Evolutionary conservation across 1,139 yeast genomes (phyloP).

Genomic region (Protomyces inouyei): DNA sequence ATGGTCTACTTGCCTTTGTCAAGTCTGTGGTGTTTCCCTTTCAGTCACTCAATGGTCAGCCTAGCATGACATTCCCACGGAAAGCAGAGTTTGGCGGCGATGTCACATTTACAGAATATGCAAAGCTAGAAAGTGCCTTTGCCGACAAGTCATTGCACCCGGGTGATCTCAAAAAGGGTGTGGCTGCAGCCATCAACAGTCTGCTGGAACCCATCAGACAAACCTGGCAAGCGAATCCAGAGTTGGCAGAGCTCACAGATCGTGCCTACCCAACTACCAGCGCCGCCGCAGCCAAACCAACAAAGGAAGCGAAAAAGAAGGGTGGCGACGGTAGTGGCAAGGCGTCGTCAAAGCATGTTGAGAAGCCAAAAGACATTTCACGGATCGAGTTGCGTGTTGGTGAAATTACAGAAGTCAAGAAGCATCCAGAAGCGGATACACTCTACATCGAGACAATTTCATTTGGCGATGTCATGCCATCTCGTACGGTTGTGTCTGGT

Average conservation of each 20-base stretch:
- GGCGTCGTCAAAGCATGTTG: conserved; percentile 36
- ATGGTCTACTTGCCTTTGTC: conserved; percentile 81
- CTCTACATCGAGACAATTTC: conserved; percentile 94
- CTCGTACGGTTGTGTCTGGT: conserved; percentile 97
- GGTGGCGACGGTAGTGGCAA: conserved; percentile 5
- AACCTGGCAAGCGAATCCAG: conserved; percentile 56
- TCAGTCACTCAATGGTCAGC: conserved; percentile 60
- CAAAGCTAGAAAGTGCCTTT: conserved; percentile 67
- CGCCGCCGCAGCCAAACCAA: conserved; percentile 34
- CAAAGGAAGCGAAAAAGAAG: conserved; percentile 8
- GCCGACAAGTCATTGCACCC: conserved; percentile 73
- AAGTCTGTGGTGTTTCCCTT: conserved; percentile 83
- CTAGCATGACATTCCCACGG: conserved; percentile 55
- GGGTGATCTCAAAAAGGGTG: conserved; percentile 89
- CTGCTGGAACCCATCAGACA: conserved; percentile 80
- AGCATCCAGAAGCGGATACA: conserved; percentile 97
- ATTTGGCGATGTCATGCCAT: conserved; percentile 93
- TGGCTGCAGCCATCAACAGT: conserved; percentile 72
- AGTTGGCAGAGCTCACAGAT: conserved; percentile 66
- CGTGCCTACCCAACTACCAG: conserved; percentile 68
- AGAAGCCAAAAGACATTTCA: conserved; percentile 53
- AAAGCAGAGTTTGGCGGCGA: conserved; percentile 98
- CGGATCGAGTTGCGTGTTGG: conserved; percentile 91
- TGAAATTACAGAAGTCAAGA: conserved; percentile 89
- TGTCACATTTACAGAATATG: conserved; percentile 62